These are phyloP conservation scores for Atkinsonella hypoxylon DNA, from an alignment of 2,329 filamentous ascomycete genomes.

Conservation along the genomic window DNA sequence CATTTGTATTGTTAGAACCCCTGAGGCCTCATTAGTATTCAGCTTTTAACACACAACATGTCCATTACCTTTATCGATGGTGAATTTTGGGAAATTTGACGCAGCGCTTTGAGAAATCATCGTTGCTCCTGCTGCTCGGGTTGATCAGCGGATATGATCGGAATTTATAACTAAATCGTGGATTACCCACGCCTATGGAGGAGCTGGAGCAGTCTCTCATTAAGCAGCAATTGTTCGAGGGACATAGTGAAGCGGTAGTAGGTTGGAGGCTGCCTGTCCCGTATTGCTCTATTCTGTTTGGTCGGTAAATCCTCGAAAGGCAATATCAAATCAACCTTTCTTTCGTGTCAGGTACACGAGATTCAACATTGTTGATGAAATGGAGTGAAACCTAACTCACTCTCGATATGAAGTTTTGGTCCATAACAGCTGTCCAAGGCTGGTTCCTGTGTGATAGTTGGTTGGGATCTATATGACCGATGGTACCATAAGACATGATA, in stretches of 20 bases:
- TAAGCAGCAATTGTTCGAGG: constrained; percentile 57
- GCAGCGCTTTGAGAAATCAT: constrained; percentile 73
- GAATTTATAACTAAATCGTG: background rate
- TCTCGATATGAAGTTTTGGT: constrained; percentile 57
- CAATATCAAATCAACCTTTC: constrained; percentile 57
- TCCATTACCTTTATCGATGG: constrained; percentile 51
- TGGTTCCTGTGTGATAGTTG: constrained; percentile 61
- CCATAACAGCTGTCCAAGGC: constrained; percentile 59
- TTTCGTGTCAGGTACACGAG: background rate
- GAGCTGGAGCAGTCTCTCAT: constrained; percentile 71
- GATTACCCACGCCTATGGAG: constrained; percentile 57
- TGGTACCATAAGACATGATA: constrained; percentile 56
- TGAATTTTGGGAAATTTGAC: constrained; percentile 61
- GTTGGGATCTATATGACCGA: constrained; percentile 58
- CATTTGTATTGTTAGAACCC: constrained; percentile 62
- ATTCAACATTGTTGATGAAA: background rate
- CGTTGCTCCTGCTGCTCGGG: constrained; percentile 52
- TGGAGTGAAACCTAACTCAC: constrained; percentile 24
- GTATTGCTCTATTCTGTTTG: constrained; percentile 40
- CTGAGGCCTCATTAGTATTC: constrained; percentile 25
- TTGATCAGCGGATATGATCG: background rate
- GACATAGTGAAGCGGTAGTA: constrained; percentile 65
- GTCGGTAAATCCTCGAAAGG: constrained; percentile 49
- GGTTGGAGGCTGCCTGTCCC: constrained; percentile 20
- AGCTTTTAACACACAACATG: background rate